phyloP scores from a whole-genome alignment of 306 rosid genomes.

The Acacia crassicarpa region DNA sequence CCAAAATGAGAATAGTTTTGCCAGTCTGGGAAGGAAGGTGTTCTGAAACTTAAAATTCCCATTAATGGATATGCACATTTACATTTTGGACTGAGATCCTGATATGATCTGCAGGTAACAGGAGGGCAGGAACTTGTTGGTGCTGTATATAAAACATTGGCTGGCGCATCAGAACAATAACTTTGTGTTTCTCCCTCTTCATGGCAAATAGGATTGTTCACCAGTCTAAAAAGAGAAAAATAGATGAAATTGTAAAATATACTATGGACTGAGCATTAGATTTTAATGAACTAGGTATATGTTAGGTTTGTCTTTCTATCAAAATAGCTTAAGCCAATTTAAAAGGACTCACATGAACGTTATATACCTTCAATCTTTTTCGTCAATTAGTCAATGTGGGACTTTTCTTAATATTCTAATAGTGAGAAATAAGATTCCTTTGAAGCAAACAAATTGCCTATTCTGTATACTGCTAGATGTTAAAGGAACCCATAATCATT shows the following conservation, averaged over 20 bases:
- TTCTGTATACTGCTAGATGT: not conserved
- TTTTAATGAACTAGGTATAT: too few species aligned
- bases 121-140: conserved; percentile 23
- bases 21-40: conserved; percentile 43
- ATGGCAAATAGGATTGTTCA: conserved; percentile 42
- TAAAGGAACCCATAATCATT: not conserved
- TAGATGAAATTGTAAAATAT: not conserved
- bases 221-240: conserved; percentile 37
- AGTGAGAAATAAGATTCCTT: not conserved
- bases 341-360: too few species aligned
- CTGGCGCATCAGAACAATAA: conserved; percentile 32
- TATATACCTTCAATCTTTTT: too few species aligned
- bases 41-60: conserved; percentile 45
- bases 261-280: not conserved
- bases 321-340: too few species aligned
- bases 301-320: too few species aligned
- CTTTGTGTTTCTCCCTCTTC: not conserved
- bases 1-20: conserved; percentile 14
- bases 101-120: conserved; percentile 22
- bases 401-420: too few species aligned
- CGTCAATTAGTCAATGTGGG: too few species aligned
- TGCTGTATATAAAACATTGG: not conserved
- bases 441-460: not conserved
- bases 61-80: conserved; percentile 52
- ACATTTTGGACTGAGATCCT: conserved; percentile 54